These are phyloP conservation scores for Vicia faba DNA, from an alignment of 306 rosid genomes.

Conservation along the genomic window DNA sequence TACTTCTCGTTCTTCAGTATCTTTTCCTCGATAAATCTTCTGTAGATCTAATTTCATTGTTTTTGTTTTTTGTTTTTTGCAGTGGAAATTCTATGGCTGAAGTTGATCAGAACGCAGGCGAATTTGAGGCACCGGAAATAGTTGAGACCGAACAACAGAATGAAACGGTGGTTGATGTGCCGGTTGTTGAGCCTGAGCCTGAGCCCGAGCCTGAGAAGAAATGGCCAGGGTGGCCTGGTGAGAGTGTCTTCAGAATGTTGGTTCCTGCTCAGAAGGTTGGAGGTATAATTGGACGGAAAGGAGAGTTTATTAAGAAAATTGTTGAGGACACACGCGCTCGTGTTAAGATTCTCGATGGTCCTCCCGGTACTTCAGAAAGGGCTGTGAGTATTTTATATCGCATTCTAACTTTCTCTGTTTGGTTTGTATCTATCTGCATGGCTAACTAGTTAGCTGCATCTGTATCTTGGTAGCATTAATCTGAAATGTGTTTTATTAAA, in stretches of 20 bases:
- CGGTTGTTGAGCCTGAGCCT: conserved; percentile 46
- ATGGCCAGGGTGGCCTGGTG: conserved; percentile 99
- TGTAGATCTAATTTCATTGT: neutral
- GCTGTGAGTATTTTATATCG: conserved; percentile 68
- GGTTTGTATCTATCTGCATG: neutral
- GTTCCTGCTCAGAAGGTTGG: conserved; percentile 98
- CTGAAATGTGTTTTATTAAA: conserved; percentile 12
- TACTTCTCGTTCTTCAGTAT: neutral
- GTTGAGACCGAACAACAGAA: conserved; percentile 45
- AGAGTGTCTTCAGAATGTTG: conserved; percentile 93
- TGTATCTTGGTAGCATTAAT: conserved; percentile 24
- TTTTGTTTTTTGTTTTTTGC: neutral
- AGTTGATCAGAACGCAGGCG: conserved; percentile 49
- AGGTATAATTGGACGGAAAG: conserved; percentile 96
- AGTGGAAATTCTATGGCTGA: conserved; percentile 63
- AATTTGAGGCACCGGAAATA: conserved; percentile 36
- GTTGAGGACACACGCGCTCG: conserved; percentile 97
- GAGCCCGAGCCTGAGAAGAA: conserved; percentile 73
- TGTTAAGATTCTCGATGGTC: conserved; percentile 95
- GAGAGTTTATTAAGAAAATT: conserved; percentile 88
- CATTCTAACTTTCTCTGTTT: neutral
- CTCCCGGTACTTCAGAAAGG: conserved; percentile 93
- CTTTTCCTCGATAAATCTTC: neutral
- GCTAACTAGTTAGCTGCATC: neutral
- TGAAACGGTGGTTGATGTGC: conserved; percentile 49